Percentiles rank a stretch among this genome's conserved stretches.
Evolutionary conservation across 2,329 filamentous ascomycete species (phyloP).

Genomic region (Didymellaceae sp.): DNA sequence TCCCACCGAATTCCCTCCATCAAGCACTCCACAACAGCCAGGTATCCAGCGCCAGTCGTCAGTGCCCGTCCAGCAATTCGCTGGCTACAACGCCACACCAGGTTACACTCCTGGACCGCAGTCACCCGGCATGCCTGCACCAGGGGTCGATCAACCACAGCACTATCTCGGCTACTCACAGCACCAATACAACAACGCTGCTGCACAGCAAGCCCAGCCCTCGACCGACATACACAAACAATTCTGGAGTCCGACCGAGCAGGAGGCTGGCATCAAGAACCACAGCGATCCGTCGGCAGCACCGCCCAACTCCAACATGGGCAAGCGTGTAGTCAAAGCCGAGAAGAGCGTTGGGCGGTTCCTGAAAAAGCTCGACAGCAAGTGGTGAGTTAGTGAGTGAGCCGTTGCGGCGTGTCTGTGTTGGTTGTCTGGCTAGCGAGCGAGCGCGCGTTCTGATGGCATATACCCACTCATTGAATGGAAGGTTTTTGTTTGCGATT

Average conservation of each 20-base stretch:
- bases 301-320: conserved; percentile 62
- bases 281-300: conserved; percentile 30
- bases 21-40: conserved; percentile 33
- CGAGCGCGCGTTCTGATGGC: neutral
- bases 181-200: conserved; percentile 55
- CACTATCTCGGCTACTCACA: conserved; percentile 62
- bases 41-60: conserved; percentile 41
- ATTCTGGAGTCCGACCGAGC: conserved; percentile 71
- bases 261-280: conserved; percentile 53
- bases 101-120: conserved; percentile 2
- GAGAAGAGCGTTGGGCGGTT: conserved; percentile 75
- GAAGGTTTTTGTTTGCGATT: neutral
- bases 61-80: conserved; percentile 31
- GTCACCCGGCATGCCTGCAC: conserved; percentile 36
- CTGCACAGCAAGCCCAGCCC: conserved; percentile 38
- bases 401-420: conserved; percentile 1
- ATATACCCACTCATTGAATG: conserved; percentile 12
- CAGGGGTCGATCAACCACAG: conserved; percentile 47
- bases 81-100: conserved; percentile 1
- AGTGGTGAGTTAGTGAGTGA: no score
- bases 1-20: conserved; percentile 32
- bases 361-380: conserved; percentile 80
- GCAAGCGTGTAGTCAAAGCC: conserved; percentile 69
- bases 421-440: conserved; percentile 6
- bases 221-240: conserved; percentile 71